Conservation (phyloP, 2,329 filamentous ascomycete genomes). For the Colletotrichum cereale region DNA sequence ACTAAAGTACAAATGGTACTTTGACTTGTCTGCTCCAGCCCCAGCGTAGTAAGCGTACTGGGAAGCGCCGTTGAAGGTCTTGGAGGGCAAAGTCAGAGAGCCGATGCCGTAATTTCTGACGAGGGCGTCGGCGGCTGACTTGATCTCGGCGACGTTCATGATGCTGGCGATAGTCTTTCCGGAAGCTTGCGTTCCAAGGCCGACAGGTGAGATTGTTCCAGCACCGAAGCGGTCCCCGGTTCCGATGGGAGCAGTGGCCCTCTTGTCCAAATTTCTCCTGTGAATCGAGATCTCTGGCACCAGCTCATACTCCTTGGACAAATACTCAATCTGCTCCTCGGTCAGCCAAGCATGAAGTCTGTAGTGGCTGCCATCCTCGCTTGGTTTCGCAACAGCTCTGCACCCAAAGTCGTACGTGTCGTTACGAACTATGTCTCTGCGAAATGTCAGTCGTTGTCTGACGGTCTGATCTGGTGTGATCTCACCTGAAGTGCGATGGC, state of each 20-base stretch:
- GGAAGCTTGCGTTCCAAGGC: conserved; percentile 46
- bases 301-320: conserved; percentile 33
- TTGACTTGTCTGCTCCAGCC: conserved; percentile 29
- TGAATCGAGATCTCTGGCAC: conserved; percentile 25
- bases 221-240: conserved; percentile 42
- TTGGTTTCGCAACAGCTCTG: conserved; percentile 33
- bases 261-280: conserved; percentile 24
- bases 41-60: conserved; percentile 46
- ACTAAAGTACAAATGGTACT: conserved; percentile 64
- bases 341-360: conserved; percentile 36
- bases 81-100: conserved; percentile 57
- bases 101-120: conserved; percentile 55
- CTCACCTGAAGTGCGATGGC: conserved; percentile 28
- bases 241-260: conserved; percentile 49
- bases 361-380: conserved; percentile 33
- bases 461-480: background rate
- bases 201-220: conserved; percentile 45
- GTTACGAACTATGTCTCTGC: conserved; percentile 34
- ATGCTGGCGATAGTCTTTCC: conserved; percentile 53
- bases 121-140: conserved; percentile 58
- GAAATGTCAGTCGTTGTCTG: background rate
- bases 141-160: conserved; percentile 60
- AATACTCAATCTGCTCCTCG: conserved; percentile 28
- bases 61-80: conserved; percentile 53
- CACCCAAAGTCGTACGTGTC: conserved; percentile 36